Evolutionary conservation across 23 red algal genomes (phyloP), one percentile per base, ranked within the genome.

Genomic region (Agarophyton chilense): DNA sequence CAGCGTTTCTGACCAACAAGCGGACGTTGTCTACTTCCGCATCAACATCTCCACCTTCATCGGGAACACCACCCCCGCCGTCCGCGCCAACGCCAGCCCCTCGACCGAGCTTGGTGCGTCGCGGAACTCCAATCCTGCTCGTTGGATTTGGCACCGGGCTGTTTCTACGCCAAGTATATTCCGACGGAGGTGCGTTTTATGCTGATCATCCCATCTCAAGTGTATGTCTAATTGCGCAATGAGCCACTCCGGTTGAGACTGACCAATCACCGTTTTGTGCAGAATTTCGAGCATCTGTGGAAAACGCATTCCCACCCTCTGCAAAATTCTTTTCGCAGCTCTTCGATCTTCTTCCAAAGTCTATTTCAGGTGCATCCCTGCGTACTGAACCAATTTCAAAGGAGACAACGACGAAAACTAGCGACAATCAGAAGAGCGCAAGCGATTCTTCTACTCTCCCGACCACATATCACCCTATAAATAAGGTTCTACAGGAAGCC

Each of bases 211-310:
- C 41, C 24, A 29, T 74, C 19, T 7, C 8, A 2, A 47, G 4
- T 61, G 5, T 29, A 11, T 36, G 33, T 65, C 31, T 29, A 17
- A 65, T 65, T 35, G 2, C 31, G 31, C 5, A 13, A 17, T 35
- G 31, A 36, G 12, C 60, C 60, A 36, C 2, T 65, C 10, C 35
- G 18, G 60, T 16, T 49, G 41, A 49, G 8, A 74, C 68, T 74
- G 68, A 74, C 68, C 16, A 29, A 24, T 24, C 4, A 74, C 18
- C 25, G 21, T 44, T 1, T 44, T 29, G 40, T 36, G 10, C 54
- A 80, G 77, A 80, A 56, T 80, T 80, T 61, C 77, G 77, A 32
- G 9, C 46, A 0, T 50, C 77, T 26, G 77, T 80, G 2, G 54
- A 80, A 80, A 4, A 80, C 9, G 77, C 77, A 18, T 80, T 80